Conservation (phyloP, 176 grass and related monocot species). For the Carex pumila region DNA sequence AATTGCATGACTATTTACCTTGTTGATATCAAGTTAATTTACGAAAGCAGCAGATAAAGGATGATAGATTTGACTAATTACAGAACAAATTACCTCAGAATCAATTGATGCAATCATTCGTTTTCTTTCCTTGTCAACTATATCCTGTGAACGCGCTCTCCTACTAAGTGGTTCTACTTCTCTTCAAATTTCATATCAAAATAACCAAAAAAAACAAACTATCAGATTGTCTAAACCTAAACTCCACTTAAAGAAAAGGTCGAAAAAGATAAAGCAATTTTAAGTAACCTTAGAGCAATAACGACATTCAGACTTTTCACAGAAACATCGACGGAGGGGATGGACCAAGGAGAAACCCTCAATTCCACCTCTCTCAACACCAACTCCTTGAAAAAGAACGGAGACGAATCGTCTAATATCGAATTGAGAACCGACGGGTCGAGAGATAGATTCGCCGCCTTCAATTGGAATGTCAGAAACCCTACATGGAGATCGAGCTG, state of each 20-base stretch:
- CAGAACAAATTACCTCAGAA: constrained; percentile 33
- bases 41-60: neutral
- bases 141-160: constrained; percentile 28
- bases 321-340: constrained; percentile 17
- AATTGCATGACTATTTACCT: neutral
- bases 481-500: constrained; percentile 26
- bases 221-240: neutral
- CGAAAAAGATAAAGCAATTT: neutral
- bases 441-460: constrained; percentile 8
- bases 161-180: constrained; percentile 33
- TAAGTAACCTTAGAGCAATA: constrained; percentile 20
- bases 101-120: constrained; percentile 47
- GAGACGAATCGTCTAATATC: constrained; percentile 4
- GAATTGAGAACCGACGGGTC: constrained; percentile 19
- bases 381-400: constrained; percentile 15
- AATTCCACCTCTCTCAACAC: constrained; percentile 19
- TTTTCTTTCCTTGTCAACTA: constrained; percentile 42
- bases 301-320: constrained; percentile 17
- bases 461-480: constrained; percentile 16
- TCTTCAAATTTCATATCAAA: constrained; percentile 33
- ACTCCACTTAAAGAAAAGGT: neutral
- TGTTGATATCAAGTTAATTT: neutral
- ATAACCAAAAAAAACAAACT: neutral
- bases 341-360: constrained; percentile 20
- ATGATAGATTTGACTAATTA: neutral